These are phyloP conservation scores for Cardiospermum halicacabum DNA, from an alignment of 345 rosid species.

Conservation along the genomic window DNA sequence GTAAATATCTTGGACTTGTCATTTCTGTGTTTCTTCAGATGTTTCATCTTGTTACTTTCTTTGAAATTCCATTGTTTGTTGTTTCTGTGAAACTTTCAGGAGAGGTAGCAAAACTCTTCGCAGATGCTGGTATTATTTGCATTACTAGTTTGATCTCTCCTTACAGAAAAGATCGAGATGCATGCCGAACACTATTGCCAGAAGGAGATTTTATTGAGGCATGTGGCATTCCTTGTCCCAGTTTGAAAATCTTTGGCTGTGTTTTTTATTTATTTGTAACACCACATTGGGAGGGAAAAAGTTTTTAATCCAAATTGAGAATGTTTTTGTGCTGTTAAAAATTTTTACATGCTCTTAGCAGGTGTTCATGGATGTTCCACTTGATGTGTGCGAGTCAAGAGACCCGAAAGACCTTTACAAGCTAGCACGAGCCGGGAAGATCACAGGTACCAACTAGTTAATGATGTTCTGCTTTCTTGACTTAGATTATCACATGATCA, in stretches of 20 bases:
- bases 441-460: slow-evolving; percentile 46
- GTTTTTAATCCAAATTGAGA: neutral
- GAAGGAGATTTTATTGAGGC: slow-evolving; percentile 80
- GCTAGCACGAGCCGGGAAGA: slow-evolving; percentile 86
- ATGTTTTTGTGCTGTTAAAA: slow-evolving; percentile 6
- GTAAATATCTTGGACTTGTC: slow-evolving; percentile 26
- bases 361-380: slow-evolving; percentile 80
- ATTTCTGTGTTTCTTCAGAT: neutral
- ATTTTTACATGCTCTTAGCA: slow-evolving; percentile 19
- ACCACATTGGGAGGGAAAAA: neutral
- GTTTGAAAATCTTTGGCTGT: neutral
- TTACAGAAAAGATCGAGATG: slow-evolving; percentile 67
- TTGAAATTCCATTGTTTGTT: slow-evolving; percentile 1
- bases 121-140: slow-evolving; percentile 80
- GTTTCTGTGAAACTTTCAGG: slow-evolving; percentile 42
- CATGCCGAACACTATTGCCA: slow-evolving; percentile 62
- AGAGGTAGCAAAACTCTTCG: slow-evolving; percentile 81
- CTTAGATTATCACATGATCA: neutral
- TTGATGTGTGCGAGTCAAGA: slow-evolving; percentile 67
- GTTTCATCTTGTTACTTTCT: slow-evolving; percentile 7
- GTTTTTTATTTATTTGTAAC: neutral
- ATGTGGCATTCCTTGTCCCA: slow-evolving; percentile 15
- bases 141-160: slow-evolving; percentile 86
- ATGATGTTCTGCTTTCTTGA: neutral
- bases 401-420: slow-evolving; percentile 88